Base-by-base conservation (phyloP, 306 rosid species). In the Crotalaria pallida region DNA sequence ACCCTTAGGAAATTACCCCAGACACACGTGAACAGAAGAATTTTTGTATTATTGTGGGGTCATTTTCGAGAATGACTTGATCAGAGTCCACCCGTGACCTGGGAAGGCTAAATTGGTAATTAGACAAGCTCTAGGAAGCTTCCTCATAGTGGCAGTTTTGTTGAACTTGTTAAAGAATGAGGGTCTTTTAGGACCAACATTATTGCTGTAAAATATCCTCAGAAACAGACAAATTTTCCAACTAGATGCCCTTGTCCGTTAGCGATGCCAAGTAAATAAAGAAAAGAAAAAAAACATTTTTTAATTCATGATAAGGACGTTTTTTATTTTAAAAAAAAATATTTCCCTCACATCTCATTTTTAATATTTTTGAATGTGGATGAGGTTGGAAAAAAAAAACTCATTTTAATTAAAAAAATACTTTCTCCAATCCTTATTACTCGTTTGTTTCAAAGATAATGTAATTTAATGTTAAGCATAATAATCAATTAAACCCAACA, bases 161-260 rank as follows among this genome's bases (percentile, higher is more conserved):
- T 59, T 62, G 16, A n/a, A n/a, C 69, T 85, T 67, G 19, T 27
- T 15, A 33, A 33, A 33, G 18, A 6, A 33, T 1, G 31, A 64
- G 77, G 87, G 81, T 24, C 2, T 34, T 59, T 72, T 10, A 0
- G 84, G 83, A 77, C 79, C 13, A 66, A 18, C 7, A 2, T 1
- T 63, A 15, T 63, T 60, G 0, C 18, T 5, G 52, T 65, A 58
- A 83, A 85, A 83, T 83, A 79, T 87, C 81, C 47, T 3, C 80
- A 61, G 65, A 81, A 77, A 60, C 82, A 51, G 87, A 80, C 92
- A 87, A 87, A 79, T 3, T 23, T 71, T 69, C 81, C 77, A 53
- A 72, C 79, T 19, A 15, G 80, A 83, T 77, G 70, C 80, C 53
- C 81, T 72, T 67, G 79, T 78, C 87, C 78, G 33, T 80, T 69